These are phyloP conservation scores for Phytophthora macrochlamydospora DNA, from an alignment of 352 stramenopile species.

Conservation along the genomic window DNA sequence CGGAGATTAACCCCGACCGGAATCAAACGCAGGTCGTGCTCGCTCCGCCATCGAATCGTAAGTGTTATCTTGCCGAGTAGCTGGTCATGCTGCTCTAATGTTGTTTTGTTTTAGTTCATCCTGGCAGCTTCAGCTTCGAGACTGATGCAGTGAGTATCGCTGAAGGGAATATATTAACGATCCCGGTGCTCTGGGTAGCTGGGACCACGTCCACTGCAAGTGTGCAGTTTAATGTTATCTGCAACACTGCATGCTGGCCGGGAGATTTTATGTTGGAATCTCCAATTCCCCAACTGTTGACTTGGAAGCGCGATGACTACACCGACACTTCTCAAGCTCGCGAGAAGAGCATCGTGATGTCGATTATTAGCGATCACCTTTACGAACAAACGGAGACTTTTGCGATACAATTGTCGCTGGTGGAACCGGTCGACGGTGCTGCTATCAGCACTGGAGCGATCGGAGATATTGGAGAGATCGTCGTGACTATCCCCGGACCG, in stretches of 20 bases:
- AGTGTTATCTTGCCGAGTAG: conserved; percentile 1
- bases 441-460: conserved; percentile 37
- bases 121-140: conserved; percentile 61
- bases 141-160: conserved; percentile 31
- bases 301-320: conserved; percentile 48
- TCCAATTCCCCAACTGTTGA: conserved; percentile 34
- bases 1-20: conserved; percentile 53
- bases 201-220: conserved; percentile 53
- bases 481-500: conserved; percentile 59
- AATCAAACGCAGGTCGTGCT: conserved; percentile 54
- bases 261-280: conserved; percentile 50
- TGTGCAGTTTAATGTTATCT: conserved; percentile 50
- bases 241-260: conserved; percentile 47
- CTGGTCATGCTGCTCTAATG: not conserved
- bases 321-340: conserved; percentile 2
- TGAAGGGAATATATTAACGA: conserved; percentile 41
- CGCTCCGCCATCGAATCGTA: conserved; percentile 59
- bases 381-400: conserved; percentile 67
- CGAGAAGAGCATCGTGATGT: conserved; percentile 52
- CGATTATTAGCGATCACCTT: conserved; percentile 47
- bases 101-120: conserved; percentile 38
- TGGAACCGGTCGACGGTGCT: conserved; percentile 32
- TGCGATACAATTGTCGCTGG: conserved; percentile 36
- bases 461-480: conserved; percentile 45
- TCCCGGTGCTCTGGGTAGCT: conserved; percentile 65